These are phyloP conservation scores for Angomonas ambiguus DNA, from an alignment of 208 protist genomes.

Conservation along the genomic window DNA sequence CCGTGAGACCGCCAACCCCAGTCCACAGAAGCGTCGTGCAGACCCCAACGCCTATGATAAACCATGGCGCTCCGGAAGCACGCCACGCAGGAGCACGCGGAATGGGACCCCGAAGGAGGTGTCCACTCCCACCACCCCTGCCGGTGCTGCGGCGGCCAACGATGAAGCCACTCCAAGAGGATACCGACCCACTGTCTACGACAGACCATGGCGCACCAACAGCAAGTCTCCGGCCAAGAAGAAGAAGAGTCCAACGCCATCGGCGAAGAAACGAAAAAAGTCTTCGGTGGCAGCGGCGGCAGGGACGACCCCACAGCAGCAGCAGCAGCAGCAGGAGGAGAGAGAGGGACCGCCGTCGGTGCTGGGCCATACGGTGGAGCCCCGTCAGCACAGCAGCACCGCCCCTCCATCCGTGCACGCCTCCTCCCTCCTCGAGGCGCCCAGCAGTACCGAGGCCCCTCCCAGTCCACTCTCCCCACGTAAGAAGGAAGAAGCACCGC, in stretches of 20 bases:
- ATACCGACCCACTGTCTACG: too few relatives aligned
- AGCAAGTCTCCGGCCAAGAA: too few relatives aligned
- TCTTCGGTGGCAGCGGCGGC: too few relatives aligned
- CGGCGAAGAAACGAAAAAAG: neutral
- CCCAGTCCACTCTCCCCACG: neutral
- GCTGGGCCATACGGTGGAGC: neutral
- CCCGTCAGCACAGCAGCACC: neutral
- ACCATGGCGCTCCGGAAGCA: neutral
- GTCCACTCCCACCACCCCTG: too few relatives aligned
- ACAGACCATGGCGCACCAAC: too few relatives aligned
- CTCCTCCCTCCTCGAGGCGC: neutral
- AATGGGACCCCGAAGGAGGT: too few relatives aligned
- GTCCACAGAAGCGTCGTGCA: neutral
- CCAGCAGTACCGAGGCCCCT: neutral
- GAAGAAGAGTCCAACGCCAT: neutral
- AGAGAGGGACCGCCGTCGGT: neutral
- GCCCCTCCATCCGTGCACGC: neutral
- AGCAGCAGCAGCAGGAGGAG: neutral
- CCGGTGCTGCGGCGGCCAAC: too few relatives aligned
- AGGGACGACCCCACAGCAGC: too few relatives aligned
- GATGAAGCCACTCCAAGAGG: too few relatives aligned
- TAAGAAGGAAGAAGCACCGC: too few relatives aligned
- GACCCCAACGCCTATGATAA: conserved; percentile 13
- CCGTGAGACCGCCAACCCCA: neutral
- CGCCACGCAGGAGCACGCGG: neutral